These are phyloP conservation scores for Didymellaceae sp. DNA, from an alignment of 2,329 filamentous ascomycete species.

Conservation along the genomic window DNA sequence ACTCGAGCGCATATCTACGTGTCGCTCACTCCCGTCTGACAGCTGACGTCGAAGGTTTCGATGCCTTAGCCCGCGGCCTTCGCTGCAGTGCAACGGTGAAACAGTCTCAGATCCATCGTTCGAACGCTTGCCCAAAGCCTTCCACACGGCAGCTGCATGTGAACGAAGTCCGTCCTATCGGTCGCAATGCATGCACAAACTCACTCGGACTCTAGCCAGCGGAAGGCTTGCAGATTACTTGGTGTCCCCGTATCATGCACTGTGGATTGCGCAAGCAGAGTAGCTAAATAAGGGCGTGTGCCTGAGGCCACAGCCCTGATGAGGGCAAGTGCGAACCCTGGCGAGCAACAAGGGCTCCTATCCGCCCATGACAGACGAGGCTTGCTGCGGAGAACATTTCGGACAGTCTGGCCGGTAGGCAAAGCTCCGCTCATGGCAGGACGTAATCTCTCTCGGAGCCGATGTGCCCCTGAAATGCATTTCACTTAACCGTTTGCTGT, in stretches of 20 bases:
- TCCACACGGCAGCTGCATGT: slow-evolving; percentile 4
- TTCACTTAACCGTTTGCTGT: background rate
- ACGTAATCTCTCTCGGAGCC: background rate
- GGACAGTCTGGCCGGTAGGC: slow-evolving; percentile 9
- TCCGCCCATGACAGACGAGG: slow-evolving; percentile 12
- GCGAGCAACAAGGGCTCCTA: slow-evolving; percentile 6
- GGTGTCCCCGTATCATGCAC: slow-evolving; percentile 1
- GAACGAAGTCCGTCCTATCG: slow-evolving; percentile 8
- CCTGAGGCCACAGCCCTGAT: slow-evolving; percentile 11
- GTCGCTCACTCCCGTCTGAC: slow-evolving; percentile 9
- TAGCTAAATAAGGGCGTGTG: slow-evolving; percentile 6
- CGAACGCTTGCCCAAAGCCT: slow-evolving; percentile 12
- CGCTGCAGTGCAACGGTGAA: slow-evolving; percentile 13
- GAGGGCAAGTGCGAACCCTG: slow-evolving; percentile 7
- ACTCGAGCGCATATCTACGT: slow-evolving; percentile 4
- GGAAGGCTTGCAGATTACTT: slow-evolving; percentile 13
- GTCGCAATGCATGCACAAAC: slow-evolving; percentile 11
- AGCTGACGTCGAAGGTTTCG: slow-evolving; percentile 6
- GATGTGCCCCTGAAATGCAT: slow-evolving; percentile 12
- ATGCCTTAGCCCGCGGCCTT: slow-evolving; percentile 11
- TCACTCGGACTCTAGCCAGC: slow-evolving; percentile 9
- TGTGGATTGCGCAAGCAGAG: slow-evolving; percentile 8
- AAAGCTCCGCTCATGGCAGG: slow-evolving; percentile 1
- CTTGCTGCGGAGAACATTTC: slow-evolving; percentile 9
- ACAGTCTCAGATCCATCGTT: slow-evolving; percentile 14